Percentiles rank a stretch among this genome's conserved stretches.
phyloP scores from a whole-genome alignment of 352 stramenopile species.

The Phytophthora pseudosyringae region DNA sequence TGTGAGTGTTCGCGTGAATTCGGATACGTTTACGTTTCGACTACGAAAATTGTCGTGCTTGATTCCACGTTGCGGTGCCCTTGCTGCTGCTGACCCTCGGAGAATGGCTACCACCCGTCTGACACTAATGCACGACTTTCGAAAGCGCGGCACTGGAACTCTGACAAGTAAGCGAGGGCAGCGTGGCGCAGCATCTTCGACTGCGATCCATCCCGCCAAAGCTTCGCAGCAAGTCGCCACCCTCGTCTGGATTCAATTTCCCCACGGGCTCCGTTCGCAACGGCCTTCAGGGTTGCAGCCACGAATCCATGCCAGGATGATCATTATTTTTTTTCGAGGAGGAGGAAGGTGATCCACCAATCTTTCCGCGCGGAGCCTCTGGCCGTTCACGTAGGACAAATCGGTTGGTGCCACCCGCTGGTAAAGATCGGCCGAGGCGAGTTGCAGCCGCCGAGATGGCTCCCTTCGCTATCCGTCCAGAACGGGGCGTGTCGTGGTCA shows the following conservation, averaged over 20 bases:
- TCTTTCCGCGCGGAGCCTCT: not conserved
- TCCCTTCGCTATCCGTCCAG: conserved; percentile 21
- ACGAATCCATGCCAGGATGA: not conserved
- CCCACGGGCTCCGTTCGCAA: conserved; percentile 9
- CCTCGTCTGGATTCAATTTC: not conserved
- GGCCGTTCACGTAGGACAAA: conserved; percentile 8
- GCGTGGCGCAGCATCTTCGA: not conserved
- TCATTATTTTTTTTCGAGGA: not conserved
- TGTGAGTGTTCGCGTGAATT: not conserved
- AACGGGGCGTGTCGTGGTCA: conserved; percentile 12
- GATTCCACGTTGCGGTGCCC: conserved; percentile 7
- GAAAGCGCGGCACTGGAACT: conserved; percentile 4
- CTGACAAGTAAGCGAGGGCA: conserved; percentile 2
- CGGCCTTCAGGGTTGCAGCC: not conserved
- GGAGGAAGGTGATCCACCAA: not conserved
- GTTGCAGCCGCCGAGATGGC: conserved; percentile 6
- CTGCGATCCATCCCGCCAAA: not conserved
- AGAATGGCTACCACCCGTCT: conserved; percentile 13
- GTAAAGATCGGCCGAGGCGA: conserved; percentile 15
- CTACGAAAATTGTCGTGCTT: not conserved
- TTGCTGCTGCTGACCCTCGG: not conserved
- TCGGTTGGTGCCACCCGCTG: not conserved
- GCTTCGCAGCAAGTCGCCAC: not conserved
- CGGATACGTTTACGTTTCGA: not conserved
- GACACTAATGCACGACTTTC: conserved; percentile 32